Base-by-base conservation (phyloP, 768 basidiomycete species). In the Mycena floridula region DNA sequence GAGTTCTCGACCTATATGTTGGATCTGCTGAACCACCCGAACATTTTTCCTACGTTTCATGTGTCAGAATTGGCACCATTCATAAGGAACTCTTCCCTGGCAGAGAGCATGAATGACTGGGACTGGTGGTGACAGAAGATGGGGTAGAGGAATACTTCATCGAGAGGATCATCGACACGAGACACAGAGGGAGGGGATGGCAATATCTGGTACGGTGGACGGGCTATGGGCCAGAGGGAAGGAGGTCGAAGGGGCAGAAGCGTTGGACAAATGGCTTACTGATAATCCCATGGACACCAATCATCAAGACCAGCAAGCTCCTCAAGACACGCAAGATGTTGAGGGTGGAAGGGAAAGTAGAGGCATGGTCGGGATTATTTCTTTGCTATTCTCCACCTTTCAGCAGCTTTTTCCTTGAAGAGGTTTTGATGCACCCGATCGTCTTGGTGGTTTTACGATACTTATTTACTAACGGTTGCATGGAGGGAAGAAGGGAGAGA, bases 21-120 rank as follows among this genome's bases (percentile, higher is more conserved):
- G 0, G 45, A 61, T 5, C 30, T 63, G 0, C 60, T 56, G 0
- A 42, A 46, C 6, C 54, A 40, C 1, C 42, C 43, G 1, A 50
- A 48, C 23, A 52, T 60, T 1, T 61, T 61, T 42, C 62, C 64
- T 0, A 62, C 55, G 0, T 73, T 70, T 51, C 67, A 73, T 37
- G 54, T 54, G 1, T 61, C 61, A 1, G 54, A 61, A 16, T 44
- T 72, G 0, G 44, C 50, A 1, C 53, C 43, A 0, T 62, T 50
- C 32, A 15, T 47, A 0, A 35, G 56, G 1, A 71, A 70, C 40
- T 51, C 0, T 73, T 66, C 50, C 70, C 69, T 0, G 21, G 16
- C 0, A 54, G 63, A 1, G 44, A 54, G 7, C 22, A 46, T 3
- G 7, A 44, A 2, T 18, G 36, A n/a, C 62, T 63, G 4, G 46